A percentile compares a stretch with the other conserved stretches of the same genome.
phyloP scores from a whole-genome alignment of 352 stramenopile genomes.

The Elongisporangium senticosum region DNA sequence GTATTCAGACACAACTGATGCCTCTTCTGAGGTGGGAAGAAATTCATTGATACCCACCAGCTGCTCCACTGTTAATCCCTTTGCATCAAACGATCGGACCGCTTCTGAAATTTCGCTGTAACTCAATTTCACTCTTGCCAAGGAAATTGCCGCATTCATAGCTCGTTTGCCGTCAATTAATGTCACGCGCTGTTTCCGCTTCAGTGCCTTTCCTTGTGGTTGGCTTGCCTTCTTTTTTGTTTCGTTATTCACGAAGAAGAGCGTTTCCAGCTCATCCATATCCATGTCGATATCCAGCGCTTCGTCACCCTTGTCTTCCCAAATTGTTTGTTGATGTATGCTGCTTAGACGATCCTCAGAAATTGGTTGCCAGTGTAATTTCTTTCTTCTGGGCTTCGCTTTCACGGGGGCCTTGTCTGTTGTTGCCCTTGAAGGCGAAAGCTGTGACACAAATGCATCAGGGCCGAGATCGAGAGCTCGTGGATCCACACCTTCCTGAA shows the following conservation, averaged over 20 bases:
- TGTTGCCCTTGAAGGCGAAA: constrained; percentile 9
- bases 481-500: constrained; percentile 36
- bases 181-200: constrained; percentile 80
- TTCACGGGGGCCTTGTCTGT: constrained; percentile 2
- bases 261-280: constrained; percentile 82
- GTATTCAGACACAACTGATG: constrained; percentile 74
- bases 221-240: constrained; percentile 49
- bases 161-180: constrained; percentile 94
- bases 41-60: constrained; percentile 91
- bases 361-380: constrained; percentile 87
- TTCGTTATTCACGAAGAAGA: constrained; percentile 77
- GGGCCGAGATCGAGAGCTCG: constrained; percentile 59
- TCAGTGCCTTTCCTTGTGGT: constrained; percentile 34
- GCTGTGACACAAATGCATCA: constrained; percentile 41
- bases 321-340: constrained; percentile 69
- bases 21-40: constrained; percentile 92
- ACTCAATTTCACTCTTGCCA: constrained; percentile 92
- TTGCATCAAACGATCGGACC: constrained; percentile 62
- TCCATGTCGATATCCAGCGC: constrained; percentile 73
- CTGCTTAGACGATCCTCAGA: constrained; percentile 75
- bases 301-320: constrained; percentile 75
- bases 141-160: constrained; percentile 97
- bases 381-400: constrained; percentile 60
- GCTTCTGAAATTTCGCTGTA: constrained; percentile 85
- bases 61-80: constrained; percentile 58